Conservation (phyloP, 176 grass and related monocot species). For the Eleusine indica region DNA sequence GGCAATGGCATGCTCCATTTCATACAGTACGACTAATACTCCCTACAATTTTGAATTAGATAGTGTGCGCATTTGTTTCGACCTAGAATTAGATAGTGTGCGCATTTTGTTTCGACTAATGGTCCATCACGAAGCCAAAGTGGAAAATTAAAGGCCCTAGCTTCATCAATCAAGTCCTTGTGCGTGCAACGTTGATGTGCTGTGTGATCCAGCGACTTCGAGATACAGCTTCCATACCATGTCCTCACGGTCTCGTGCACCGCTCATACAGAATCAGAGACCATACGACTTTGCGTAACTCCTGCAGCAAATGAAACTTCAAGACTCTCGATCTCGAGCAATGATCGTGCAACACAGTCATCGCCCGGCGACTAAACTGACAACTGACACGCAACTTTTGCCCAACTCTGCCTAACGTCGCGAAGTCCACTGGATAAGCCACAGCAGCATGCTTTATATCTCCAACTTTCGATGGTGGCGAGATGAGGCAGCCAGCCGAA, state of each 20-base stretch:
- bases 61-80: too few species aligned
- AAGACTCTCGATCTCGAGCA: not conserved
- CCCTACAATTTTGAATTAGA: not conserved
- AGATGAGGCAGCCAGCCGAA: not conserved
- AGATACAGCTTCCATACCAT: not conserved
- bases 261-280: not conserved
- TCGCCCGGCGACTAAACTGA: not conserved
- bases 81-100: too few species aligned
- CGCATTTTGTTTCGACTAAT: too few species aligned
- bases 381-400: not conserved
- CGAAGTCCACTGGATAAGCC: not conserved
- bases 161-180: not conserved
- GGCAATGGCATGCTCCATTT: not conserved
- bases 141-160: not conserved
- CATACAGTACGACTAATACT: not conserved
- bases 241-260: not conserved
- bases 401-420: constrained; percentile 10
- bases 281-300: not conserved
- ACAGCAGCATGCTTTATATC: not conserved
- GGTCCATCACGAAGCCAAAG: too few species aligned
- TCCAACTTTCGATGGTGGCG: not conserved
- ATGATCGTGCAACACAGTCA: not conserved
- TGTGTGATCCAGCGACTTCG: not conserved
- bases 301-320: not conserved
- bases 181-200: not conserved